Evolutionary conservation across 805 yeast species (phyloP).

Genomic region (Candida sanyiensis): DNA sequence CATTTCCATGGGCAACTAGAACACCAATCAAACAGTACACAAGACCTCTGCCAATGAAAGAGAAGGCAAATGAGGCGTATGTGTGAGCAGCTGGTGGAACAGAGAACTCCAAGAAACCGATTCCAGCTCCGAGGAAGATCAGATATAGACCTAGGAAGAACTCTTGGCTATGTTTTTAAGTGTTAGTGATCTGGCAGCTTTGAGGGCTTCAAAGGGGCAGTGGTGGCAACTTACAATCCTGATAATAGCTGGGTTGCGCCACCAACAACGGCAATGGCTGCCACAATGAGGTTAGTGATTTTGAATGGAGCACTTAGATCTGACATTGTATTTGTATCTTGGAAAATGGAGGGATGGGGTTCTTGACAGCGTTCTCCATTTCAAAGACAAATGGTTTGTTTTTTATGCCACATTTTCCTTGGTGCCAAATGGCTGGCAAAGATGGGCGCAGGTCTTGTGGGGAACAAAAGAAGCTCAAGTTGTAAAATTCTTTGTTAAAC

Average conservation of each 20-base stretch:
- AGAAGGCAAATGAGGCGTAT: slow-evolving; percentile 56
- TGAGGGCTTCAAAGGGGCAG: neutral
- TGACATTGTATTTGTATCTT: no score
- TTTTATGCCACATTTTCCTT: no score
- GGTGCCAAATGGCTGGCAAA: no score
- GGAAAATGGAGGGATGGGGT: neutral
- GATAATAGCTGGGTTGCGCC: slow-evolving; percentile 24
- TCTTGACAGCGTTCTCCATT: no score
- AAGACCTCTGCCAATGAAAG: slow-evolving; percentile 69
- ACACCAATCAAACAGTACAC: slow-evolving; percentile 50
- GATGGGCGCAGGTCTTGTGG: no score
- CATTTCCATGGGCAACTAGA: slow-evolving; percentile 44
- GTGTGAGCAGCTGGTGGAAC: slow-evolving; percentile 54
- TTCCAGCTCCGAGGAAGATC: slow-evolving; percentile 46
- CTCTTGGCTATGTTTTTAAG: slow-evolving; percentile 7
- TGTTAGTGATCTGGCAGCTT: neutral
- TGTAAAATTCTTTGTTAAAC: no score
- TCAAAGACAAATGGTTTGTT: no score
- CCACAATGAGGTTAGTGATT: slow-evolving; percentile 47
- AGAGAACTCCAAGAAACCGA: slow-evolving; percentile 38
- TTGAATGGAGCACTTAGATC: slow-evolving; percentile 22
- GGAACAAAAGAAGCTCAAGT: no score
- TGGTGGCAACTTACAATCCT: slow-evolving; percentile 36
- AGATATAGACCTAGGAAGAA: slow-evolving; percentile 58
- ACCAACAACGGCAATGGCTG: slow-evolving; percentile 41